These are phyloP conservation scores for Coleophoma crateriformis DNA, from an alignment of 2,329 filamentous ascomycete genomes.

Conservation along the genomic window DNA sequence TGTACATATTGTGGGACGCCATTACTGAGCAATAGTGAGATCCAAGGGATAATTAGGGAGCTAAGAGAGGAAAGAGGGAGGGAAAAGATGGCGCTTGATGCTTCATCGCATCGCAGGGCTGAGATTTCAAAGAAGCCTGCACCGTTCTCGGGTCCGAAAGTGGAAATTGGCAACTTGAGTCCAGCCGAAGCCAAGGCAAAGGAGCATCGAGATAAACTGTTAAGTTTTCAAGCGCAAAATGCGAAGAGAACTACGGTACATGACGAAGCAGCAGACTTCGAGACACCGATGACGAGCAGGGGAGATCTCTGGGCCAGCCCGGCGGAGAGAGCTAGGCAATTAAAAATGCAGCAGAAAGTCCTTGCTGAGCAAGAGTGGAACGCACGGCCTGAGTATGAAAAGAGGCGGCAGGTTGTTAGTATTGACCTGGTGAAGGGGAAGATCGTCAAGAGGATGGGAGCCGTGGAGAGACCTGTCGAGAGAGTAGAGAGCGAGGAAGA, in stretches of 20 bases:
- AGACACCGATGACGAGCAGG: constrained; percentile 48
- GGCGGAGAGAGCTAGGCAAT: constrained; percentile 58
- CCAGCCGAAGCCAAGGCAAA: constrained; percentile 44
- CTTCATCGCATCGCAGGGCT: constrained; percentile 59
- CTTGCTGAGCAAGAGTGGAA: constrained; percentile 65
- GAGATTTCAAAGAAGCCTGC: constrained; percentile 58
- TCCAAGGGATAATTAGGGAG: constrained; percentile 80
- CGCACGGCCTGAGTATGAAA: constrained; percentile 65
- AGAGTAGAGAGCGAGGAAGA: constrained; percentile 16
- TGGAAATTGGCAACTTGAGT: constrained; percentile 10
- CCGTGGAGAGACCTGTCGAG: constrained; percentile 18
- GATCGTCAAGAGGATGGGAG: constrained; percentile 33
- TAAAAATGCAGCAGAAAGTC: constrained; percentile 66
- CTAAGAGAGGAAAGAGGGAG: constrained; percentile 80
- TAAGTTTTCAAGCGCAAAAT: constrained; percentile 65
- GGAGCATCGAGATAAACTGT: constrained; percentile 59
- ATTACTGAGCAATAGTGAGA: constrained; percentile 65
- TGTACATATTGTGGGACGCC: constrained; percentile 85
- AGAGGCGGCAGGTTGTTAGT: constrained; percentile 61
- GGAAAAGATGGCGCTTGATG: constrained; percentile 80
- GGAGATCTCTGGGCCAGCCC: constrained; percentile 63
- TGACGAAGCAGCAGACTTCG: constrained; percentile 64
- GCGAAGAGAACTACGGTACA: constrained; percentile 63
- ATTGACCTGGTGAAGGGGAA: constrained; percentile 63
- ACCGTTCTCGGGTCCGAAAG: constrained; percentile 49